Evolutionary conservation across 805 yeast species (phyloP), one percentile per base, ranked within the genome.

Genomic region (Candida berthetii): DNA sequence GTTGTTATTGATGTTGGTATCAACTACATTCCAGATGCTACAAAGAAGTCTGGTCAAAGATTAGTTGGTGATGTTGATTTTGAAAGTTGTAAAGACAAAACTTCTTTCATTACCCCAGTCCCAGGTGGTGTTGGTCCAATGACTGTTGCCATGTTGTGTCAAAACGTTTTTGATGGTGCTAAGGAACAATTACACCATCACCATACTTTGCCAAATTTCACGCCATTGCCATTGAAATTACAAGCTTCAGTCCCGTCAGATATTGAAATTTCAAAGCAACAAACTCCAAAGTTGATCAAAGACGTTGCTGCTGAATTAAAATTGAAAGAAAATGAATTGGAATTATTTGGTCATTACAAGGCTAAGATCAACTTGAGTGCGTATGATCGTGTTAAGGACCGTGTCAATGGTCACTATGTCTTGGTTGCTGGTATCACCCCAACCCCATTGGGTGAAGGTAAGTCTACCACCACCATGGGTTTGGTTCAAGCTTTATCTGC

Each of bases 71-170:
- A 85, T 57, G 87, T 80, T 43, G 87, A 83, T 43, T 83, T 71
- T 49, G 78, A 71, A 37, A 64, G 72, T 31, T 78, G 82, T 42
- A 64, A 66, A 40, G 62, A 66, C 31, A 74, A 69, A 48, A 81
- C 89, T 4, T 69, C 81, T 7, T 71, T 72, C 52, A 69, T 85
- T 48, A 85, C 95, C n/a, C 95, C 95, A 9, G 95, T 85, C 44
- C 95, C 95, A 40, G 95, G 95, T 60, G 95, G 95, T 50, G 95
- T 85, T 48, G 95, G 95, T 40, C 95, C 95, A 57, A 85, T 85
- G 95, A 85, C 95, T 13, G 91, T 85, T 36, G 93, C 93, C 22
- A 81, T 82, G 78, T 68, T 85, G 42, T 76, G 83, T 60, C 79
- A 78, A 49, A 85, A 85, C 59, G 89, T 85, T 24, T 66, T 80